Evolutionary conservation across 1,139 yeast species (phyloP), one percentile per base, ranked within the genome.

Genomic region (Saccharomyces hybrid): DNA sequence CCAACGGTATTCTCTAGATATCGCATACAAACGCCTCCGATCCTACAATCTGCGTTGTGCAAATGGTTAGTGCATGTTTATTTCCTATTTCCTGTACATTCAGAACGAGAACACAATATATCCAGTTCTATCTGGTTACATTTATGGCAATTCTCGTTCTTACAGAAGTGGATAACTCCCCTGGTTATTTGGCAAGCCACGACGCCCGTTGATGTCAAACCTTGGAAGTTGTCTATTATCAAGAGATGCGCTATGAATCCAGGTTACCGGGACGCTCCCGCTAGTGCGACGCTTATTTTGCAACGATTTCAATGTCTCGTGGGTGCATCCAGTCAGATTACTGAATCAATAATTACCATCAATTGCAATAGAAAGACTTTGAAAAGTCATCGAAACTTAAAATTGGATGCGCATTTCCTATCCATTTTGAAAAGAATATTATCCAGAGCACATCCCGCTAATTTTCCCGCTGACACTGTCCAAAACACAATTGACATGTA

Each of bases 151-250:
- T 77, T 70, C 56, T 81, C 78, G 56, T 74, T 69, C 52, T 64
- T 76, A 44, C 74, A 82, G 38, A 71, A 72, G 1, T 72, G 74
- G 65, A 63, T 77, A 3, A 74, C 81, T 13, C 76, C 75, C 52
- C 57, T 80, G 14, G 61, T 80, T 16, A 67, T 75, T 47, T 62
- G 78, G 54, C 58, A 74, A 0, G 69, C 79, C 0, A 65, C 64
- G 13, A 58, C 59, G 1, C 59, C 62, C 5, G 64, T 66, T 23
- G 64, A 65, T 31, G 73, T 78, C n/a, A 74, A 69, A 48, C 66
- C 59, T 5, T 68, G 70, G 70, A 63, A 64, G 46, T 49, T 67
- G 14, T 54, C 52, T n/a, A 34, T 58, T 11, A 47, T 62, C 31
- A 51, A 50, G 27, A 58, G 59, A 16, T 47, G 64, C 13, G 63